Conservation (phyloP, 75 land plant genomes). For the Adiantum capillusveneris region DNA sequence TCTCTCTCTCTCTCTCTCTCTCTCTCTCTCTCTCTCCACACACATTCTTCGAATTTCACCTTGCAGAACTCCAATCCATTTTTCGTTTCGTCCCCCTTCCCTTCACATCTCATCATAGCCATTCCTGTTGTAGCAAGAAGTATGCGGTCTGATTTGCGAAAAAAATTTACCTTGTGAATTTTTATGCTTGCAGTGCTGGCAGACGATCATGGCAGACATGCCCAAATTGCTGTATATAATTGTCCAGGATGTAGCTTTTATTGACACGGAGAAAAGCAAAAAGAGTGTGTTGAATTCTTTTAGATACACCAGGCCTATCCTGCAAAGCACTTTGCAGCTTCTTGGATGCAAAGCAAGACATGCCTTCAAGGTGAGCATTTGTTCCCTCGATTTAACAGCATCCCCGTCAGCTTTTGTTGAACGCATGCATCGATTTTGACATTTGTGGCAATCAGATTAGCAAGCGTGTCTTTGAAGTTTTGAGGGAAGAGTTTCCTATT, state of each 20-base stretch:
- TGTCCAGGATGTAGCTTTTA: constrained; percentile 41
- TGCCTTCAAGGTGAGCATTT: constrained; percentile 69
- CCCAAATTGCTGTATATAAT: constrained; percentile 63
- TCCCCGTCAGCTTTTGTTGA: too few relatives aligned
- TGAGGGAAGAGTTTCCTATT: constrained; percentile 27
- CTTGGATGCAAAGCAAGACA: constrained; percentile 98
- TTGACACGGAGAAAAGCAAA: background rate
- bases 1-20: background rate
- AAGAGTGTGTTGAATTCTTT: constrained; percentile 25
- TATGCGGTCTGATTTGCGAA: too few relatives aligned
- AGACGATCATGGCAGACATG: constrained; percentile 30
- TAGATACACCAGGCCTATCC: constrained; percentile 69
- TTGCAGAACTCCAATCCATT: too few relatives aligned
- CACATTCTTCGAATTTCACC: too few relatives aligned
- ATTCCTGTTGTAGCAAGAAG: too few relatives aligned
- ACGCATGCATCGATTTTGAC: too few relatives aligned
- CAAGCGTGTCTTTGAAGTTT: constrained; percentile 63
- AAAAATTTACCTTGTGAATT: too few relatives aligned
- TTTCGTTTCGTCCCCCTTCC: too few relatives aligned
- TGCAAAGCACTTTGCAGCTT: constrained; percentile 90
- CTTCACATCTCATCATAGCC: too few relatives aligned
- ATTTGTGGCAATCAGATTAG: constrained; percentile 79
- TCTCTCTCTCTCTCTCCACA: too few relatives aligned
- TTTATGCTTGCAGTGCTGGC: too few relatives aligned
- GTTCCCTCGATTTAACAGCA: background rate